These are phyloP conservation scores for Aureobasidium mangrovei DNA, from an alignment of 2,329 filamentous ascomycete genomes.

Conservation along the genomic window DNA sequence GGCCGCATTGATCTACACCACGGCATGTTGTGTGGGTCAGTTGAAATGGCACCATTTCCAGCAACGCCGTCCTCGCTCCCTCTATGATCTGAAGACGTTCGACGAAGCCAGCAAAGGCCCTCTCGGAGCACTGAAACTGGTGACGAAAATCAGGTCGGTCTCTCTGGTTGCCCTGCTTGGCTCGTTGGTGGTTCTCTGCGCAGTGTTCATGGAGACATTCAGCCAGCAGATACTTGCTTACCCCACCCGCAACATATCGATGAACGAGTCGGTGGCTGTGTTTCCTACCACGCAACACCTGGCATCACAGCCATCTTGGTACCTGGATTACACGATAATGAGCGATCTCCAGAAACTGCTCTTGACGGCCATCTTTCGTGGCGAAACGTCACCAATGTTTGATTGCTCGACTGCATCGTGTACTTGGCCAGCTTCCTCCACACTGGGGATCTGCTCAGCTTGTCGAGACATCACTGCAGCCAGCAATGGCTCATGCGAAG, in stretches of 20 bases:
- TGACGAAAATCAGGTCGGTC: neutral
- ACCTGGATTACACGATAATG: slow-evolving; percentile 10
- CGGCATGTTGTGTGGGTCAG: slow-evolving; percentile 3
- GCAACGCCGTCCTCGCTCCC: neutral
- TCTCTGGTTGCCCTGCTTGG: neutral
- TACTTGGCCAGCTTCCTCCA: neutral
- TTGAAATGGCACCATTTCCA: slow-evolving; percentile 10
- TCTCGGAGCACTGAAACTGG: neutral
- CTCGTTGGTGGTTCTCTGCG: neutral
- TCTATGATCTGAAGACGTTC: neutral
- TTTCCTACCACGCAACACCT: neutral
- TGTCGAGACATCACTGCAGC: neutral
- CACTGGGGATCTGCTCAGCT: slow-evolving; percentile 2
- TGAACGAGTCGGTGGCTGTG: neutral
- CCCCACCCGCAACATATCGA: neutral
- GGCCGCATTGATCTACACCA: neutral
- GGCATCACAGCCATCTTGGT: neutral
- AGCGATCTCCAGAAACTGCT: slow-evolving; percentile 3
- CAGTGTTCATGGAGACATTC: neutral
- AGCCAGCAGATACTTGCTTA: neutral
- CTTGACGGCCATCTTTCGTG: neutral
- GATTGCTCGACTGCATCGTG: neutral
- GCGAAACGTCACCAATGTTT: neutral
- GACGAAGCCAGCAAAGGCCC: slow-evolving; percentile 8
- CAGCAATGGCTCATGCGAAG: neutral